Evolutionary conservation across 2,329 filamentous ascomycete genomes (phyloP), one percentile per base, ranked within the genome.

Genomic region (Paecilomyces niveus): DNA sequence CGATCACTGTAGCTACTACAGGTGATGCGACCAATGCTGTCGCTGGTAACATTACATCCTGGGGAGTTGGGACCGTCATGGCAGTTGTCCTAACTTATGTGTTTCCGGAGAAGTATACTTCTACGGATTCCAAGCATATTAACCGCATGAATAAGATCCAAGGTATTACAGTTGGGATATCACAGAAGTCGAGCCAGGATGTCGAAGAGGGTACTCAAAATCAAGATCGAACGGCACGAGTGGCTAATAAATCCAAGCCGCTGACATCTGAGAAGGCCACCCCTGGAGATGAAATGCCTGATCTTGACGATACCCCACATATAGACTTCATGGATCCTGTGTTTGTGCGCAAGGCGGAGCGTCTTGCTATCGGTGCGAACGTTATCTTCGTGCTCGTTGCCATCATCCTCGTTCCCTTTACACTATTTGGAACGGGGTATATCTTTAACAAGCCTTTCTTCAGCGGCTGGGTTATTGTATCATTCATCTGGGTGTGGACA

Each of bases 271-370:
- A 52, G 13, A 52, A 52, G 21, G 21, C 49, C 49, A 24, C 49
- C 4, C 8, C 49, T 7, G 35, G 35, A 6, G 35, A 79, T 57
- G 74, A 75, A 24, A 64, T 79, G 3, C 72, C 78, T 3, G 74
- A 76, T 60, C 78, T 72, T 58, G 72, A 78, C 4, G 73, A 74
- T 58, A 61, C 67, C 9, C 68, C 69, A 5, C 68, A 77, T 55
- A 75, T 74, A n/a, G 70, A 74, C 58, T 76, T 76, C 1, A 76
- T 80, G 70, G 72, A 78, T 51, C 71, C 73, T 0, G 63, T 66
- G 4, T 63, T 70, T 4, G 74, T 74, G 5, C 68, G 67, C 33
- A 70, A 72, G 55, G 71, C 71, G 0, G 70, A 70, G 33, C 68
- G 67, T 3, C 65, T 80, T 5, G 78, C 77, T 13, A 64, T 72